Percentiles rank a stretch among this genome's conserved stretches.
These are phyloP conservation scores for Boechera stricta DNA, from an alignment of 345 rosid species.

Conservation along the genomic window DNA sequence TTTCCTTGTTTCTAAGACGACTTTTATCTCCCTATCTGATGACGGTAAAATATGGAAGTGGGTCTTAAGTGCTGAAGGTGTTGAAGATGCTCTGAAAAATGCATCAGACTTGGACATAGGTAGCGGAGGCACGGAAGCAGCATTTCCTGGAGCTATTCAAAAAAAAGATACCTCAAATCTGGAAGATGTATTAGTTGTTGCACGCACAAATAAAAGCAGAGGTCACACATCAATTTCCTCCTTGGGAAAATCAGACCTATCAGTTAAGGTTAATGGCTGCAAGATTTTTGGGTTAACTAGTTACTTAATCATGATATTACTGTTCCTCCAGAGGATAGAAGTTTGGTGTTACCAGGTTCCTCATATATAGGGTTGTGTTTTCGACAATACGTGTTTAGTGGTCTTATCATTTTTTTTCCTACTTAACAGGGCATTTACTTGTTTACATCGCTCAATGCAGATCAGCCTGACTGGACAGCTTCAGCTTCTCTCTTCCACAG, in stretches of 20 bases:
- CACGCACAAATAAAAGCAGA: conserved; percentile 50
- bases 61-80: conserved; percentile 86
- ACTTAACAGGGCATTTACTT: conserved; percentile 28
- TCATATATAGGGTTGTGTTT: conserved; percentile 33
- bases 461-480: conserved; percentile 81
- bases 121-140: conserved; percentile 44
- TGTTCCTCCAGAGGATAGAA: conserved; percentile 30
- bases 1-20: conserved; percentile 70
- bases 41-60: conserved; percentile 97
- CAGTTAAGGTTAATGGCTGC: conserved; percentile 69
- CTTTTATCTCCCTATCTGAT: conserved; percentile 83
- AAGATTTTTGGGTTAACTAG: conserved; percentile 28
- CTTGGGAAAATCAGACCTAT: conserved; percentile 48
- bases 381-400: conserved; percentile 19
- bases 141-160: conserved; percentile 38
- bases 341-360: conserved; percentile 31
- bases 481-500: conserved; percentile 94
- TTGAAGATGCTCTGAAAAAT: conserved; percentile 55
- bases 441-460: conserved; percentile 57
- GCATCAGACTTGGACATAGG: conserved; percentile 39
- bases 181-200: conserved; percentile 45
- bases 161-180: conserved; percentile 42
- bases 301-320: conserved; percentile 22
- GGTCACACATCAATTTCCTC: conserved; percentile 46
- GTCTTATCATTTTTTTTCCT: conserved; percentile 21